A percentile compares a stretch with the other conserved stretches of the same genome.
Evolutionary conservation across 1,284 basidiomycete genomes (phyloP).

Genomic region (Cystobasidium slooffiae): DNA sequence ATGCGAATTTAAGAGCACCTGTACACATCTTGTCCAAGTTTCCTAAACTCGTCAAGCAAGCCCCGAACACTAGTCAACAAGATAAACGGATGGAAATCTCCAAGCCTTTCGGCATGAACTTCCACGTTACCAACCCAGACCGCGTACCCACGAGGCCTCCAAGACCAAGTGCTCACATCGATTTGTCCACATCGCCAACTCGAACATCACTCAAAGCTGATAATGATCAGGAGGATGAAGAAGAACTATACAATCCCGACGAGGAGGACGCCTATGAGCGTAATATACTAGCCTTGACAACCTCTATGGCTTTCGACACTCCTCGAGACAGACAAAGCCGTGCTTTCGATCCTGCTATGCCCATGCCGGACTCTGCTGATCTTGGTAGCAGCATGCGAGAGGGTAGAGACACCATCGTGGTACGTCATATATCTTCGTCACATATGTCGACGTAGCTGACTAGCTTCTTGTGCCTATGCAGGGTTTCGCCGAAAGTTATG

Average conservation of each 20-base stretch:
- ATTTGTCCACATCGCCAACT: background rate
- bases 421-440: background rate
- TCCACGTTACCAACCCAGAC: background rate
- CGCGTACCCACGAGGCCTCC: background rate
- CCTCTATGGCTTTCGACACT: slow-evolving; percentile 32
- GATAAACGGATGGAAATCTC: slow-evolving; percentile 3
- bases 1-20: background rate
- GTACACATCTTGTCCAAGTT: slow-evolving; percentile 10
- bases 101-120: slow-evolving; percentile 1
- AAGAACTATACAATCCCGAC: background rate
- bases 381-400: slow-evolving; percentile 4
- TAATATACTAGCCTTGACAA: slow-evolving; percentile 29
- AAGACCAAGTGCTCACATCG: background rate
- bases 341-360: background rate
- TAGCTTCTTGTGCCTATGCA: background rate
- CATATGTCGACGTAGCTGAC: background rate
- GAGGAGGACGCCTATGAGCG: slow-evolving; percentile 26
- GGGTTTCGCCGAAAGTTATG: slow-evolving; percentile 38
- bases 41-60: background rate
- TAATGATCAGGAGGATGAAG: background rate
- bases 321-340: slow-evolving; percentile 22
- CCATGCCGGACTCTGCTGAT: slow-evolving; percentile 5
- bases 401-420: slow-evolving; percentile 29
- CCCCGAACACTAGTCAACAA: background rate
- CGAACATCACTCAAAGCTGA: background rate